Evolutionary conservation across 2,329 filamentous ascomycete species (phyloP).

Genomic region (Aspergillus niger): DNA sequence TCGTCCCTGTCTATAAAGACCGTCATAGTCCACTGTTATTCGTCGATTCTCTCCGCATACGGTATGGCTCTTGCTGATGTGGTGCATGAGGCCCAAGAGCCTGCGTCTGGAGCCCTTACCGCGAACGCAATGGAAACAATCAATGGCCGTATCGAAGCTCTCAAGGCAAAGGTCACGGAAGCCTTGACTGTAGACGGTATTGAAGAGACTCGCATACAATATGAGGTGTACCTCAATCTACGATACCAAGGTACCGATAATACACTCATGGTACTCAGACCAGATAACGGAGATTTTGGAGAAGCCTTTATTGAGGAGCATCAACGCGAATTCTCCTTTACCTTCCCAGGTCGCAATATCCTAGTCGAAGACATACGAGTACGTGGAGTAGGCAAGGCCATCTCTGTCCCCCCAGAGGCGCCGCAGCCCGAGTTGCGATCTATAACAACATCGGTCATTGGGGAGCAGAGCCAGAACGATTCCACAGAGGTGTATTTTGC

Average conservation of each 20-base stretch:
- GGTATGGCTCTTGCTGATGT: constrained; percentile 92
- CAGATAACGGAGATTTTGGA: constrained; percentile 73
- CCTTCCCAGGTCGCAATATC: background rate
- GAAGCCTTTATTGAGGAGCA: background rate
- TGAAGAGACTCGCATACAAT: background rate
- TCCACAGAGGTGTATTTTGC: constrained; percentile 40
- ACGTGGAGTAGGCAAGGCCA: constrained; percentile 47
- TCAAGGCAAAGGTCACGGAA: constrained; percentile 47
- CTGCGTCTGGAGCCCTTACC: constrained; percentile 24
- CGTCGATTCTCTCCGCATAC: constrained; percentile 87
- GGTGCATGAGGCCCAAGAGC: constrained; percentile 77
- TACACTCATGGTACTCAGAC: constrained; percentile 57
- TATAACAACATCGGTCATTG: constrained; percentile 64
- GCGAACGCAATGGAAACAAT: background rate
- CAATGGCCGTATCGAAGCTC: constrained; percentile 23
- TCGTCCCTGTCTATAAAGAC: constrained; percentile 80
- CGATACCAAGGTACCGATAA: constrained; percentile 56
- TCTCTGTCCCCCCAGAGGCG: background rate
- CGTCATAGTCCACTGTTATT: constrained; percentile 86
- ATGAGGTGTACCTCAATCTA: constrained; percentile 52
- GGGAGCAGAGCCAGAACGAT: constrained; percentile 60
- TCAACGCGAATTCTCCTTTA: constrained; percentile 58
- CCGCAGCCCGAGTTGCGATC: background rate
- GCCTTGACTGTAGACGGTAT: background rate
- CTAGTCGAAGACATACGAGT: constrained; percentile 89